Evolutionary conservation across 345 rosid species (phyloP), one percentile per base, ranked within the genome.

Genomic region (Brassica juncea): DNA sequence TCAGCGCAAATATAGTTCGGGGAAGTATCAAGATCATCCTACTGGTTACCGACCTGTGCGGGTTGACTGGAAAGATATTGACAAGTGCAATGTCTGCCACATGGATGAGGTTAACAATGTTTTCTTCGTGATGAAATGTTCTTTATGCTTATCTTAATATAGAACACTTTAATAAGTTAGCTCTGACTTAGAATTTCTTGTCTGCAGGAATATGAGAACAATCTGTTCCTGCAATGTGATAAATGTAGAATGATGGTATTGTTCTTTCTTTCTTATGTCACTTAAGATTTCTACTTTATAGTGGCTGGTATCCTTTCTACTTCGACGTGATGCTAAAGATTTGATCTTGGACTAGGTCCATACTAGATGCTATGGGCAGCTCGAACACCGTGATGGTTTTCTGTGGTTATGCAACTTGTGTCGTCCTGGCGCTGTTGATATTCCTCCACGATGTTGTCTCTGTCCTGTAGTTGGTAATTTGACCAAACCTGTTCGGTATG

Each of bases 1-100:
- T 0, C 72, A 30, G 64, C 57, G 80, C 82, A 92, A 88, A 77
- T 81, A 72, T 69, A 72, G 77, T 58, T 85, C 87, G 68, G 84
- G 85, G 77, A 89, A 85, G 79, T 85, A 81, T 84, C 84, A 85
- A 78, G 92, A 87, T 80, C 85, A 88, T 54, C 90, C 91, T 73
- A 82, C 66, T 84, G 97, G 97, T 69, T 94, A 91, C 77, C 91
- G 97, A 85, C 94, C 97, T 68, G 97, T 94, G 73, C 97, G 90
- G 60, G 94, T 94, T 77, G 90, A 90, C 77, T 94, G 99, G 99
- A 94, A 91, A 85, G 97, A 94, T 82, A 94, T 94, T 71, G 99
- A 94, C 76, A 94, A 92, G 80, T 94, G 99, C 89, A 92, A 84
- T 77, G 97, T 94, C 82, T 92, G 98, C 82, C 92, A 94, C 86